These are phyloP conservation scores for Phlebiopsis gigantea DNA, from an alignment of 768 basidiomycete species.

Conservation along the genomic window DNA sequence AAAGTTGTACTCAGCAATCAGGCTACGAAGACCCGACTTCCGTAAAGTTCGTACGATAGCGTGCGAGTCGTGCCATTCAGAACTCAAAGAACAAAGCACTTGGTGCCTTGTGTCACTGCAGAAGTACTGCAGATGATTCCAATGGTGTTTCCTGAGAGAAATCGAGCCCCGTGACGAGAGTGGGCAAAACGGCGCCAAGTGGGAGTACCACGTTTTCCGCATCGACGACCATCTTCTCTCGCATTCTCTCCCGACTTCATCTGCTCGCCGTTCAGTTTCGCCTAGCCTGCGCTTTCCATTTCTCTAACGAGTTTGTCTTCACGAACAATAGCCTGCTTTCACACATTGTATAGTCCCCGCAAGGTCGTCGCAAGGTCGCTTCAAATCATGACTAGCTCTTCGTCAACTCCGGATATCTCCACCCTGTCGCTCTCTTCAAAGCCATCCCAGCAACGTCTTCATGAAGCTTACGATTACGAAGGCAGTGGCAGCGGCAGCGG, in stretches of 20 bases:
- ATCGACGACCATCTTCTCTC: constrained; percentile 27
- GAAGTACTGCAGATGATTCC: neutral
- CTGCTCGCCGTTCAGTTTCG: constrained; percentile 12
- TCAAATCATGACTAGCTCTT: constrained; percentile 68
- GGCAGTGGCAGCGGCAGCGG: constrained; percentile 45
- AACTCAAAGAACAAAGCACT: neutral
- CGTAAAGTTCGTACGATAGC: neutral
- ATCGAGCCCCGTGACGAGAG: constrained; percentile 7
- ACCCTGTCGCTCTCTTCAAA: constrained; percentile 65
- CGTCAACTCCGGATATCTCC: constrained; percentile 68
- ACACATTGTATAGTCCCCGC: constrained; percentile 15
- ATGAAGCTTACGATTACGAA: constrained; percentile 85
- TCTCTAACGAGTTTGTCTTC: constrained; percentile 15
- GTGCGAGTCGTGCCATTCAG: neutral
- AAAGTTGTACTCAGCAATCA: neutral
- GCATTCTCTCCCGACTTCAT: constrained; percentile 11
- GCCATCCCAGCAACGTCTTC: constrained; percentile 69
- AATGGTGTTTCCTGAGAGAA: constrained; percentile 2
- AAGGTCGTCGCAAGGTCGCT: constrained; percentile 15
- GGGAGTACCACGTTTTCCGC: constrained; percentile 16
- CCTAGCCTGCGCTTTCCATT: constrained; percentile 5
- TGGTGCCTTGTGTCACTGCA: neutral
- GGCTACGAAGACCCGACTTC: neutral
- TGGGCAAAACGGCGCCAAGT: constrained; percentile 7
- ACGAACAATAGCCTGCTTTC: constrained; percentile 11